Evolutionary conservation across 2,329 filamentous ascomycete genomes (phyloP).

Genomic region (Diaporthe destruens): DNA sequence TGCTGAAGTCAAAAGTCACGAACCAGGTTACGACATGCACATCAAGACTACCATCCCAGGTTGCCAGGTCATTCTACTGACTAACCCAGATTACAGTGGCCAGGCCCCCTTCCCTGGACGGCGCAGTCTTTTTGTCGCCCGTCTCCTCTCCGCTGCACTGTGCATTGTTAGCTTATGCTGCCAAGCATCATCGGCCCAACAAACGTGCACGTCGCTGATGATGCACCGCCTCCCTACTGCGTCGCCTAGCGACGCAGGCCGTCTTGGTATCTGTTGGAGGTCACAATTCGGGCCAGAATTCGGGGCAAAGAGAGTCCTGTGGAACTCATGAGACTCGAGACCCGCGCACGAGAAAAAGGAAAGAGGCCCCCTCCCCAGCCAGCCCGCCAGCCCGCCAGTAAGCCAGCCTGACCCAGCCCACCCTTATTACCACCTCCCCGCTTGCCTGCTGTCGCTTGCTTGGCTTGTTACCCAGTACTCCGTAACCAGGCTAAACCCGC

Average conservation of each 20-base stretch:
- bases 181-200: conserved; percentile 29
- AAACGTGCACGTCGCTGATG: conserved; percentile 18
- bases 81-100: neutral
- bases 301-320: conserved; percentile 20
- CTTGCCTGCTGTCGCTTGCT: neutral
- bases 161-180: conserved; percentile 29
- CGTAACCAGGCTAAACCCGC: neutral
- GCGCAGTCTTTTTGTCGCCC: neutral
- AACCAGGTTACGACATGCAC: neutral
- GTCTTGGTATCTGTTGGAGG: conserved; percentile 17
- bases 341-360: conserved; percentile 14
- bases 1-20: neutral
- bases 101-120: neutral
- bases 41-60: neutral
- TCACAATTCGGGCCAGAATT: conserved; percentile 12
- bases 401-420: conserved; percentile 18
- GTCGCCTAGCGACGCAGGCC: conserved; percentile 17
- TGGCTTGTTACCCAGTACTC: no score
- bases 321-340: conserved; percentile 14
- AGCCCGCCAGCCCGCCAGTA: no score
- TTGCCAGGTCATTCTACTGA: neutral
- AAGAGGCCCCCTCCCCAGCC: conserved; percentile 21
- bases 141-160: conserved; percentile 15
- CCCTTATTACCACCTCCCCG: conserved; percentile 28
- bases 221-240: conserved; percentile 31